Conservation (phyloP, 345 rosid genomes). For the Ceriops decandra region DNA sequence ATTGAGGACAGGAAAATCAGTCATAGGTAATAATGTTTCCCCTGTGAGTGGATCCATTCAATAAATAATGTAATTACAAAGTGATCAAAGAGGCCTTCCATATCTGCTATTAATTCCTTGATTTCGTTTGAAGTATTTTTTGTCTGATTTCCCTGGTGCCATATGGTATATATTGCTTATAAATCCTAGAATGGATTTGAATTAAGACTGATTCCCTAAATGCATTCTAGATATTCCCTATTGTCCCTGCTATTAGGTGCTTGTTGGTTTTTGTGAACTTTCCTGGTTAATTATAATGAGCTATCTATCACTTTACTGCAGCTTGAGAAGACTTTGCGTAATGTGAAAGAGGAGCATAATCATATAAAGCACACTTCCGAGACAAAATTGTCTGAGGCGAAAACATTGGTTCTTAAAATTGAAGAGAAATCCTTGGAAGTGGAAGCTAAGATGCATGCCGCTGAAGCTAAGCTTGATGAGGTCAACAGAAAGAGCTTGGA, state of each 20-base stretch:
- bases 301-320: constrained; percentile 21
- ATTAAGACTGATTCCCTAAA: too few species aligned
- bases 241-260: neutral
- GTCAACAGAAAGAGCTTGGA: constrained; percentile 53
- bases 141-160: too few species aligned
- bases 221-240: neutral
- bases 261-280: neutral
- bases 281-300: constrained; percentile 9
- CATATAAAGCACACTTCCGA: constrained; percentile 56
- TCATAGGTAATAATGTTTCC: too few species aligned
- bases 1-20: neutral
- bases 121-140: too few species aligned
- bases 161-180: too few species aligned
- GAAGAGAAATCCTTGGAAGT: constrained; percentile 55
- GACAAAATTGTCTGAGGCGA: constrained; percentile 58
- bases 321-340: constrained; percentile 71
- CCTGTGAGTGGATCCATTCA: too few species aligned
- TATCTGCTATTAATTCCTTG: too few species aligned
- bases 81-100: too few species aligned
- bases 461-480: constrained; percentile 65
- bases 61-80: too few species aligned
- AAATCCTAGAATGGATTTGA: too few species aligned
- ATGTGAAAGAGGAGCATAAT: constrained; percentile 45
- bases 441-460: constrained; percentile 48
- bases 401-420: constrained; percentile 51